Evolutionary conservation across 495 filamentous ascomycete species (phyloP).

Genomic region (Bacidia rubella): DNA sequence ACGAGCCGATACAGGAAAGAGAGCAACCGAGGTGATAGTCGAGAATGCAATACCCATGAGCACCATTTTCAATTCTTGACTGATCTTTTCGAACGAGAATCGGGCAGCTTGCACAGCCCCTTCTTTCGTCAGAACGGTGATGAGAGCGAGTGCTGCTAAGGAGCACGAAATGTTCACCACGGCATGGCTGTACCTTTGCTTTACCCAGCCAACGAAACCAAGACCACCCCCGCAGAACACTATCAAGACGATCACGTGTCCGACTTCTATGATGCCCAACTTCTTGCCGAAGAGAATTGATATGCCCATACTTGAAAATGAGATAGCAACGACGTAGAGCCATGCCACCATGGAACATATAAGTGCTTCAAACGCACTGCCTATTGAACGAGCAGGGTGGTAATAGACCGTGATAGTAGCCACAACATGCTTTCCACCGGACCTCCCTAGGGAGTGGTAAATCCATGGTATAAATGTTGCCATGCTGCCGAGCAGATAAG

Average conservation of each 20-base stretch:
- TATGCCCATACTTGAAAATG: conserved; percentile 74
- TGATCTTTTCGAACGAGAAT: conserved; percentile 69
- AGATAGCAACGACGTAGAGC: conserved; percentile 67
- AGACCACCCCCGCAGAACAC: conserved; percentile 83
- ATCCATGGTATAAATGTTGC: conserved; percentile 72
- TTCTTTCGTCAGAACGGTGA: conserved; percentile 87
- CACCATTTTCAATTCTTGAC: conserved; percentile 83
- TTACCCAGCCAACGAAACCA: conserved; percentile 85
- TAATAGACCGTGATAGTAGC: conserved; percentile 91
- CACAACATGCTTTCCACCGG: conserved; percentile 94
- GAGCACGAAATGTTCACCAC: conserved; percentile 86
- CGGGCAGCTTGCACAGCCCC: conserved; percentile 67
- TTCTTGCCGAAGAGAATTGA: conserved; percentile 60
- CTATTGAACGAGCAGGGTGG: conserved; percentile 80
- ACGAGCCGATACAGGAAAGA: conserved; percentile 74
- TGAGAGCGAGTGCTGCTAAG: conserved; percentile 77
- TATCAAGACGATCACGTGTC: conserved; percentile 68
- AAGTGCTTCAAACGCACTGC: conserved; percentile 82
- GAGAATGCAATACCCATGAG: conserved; percentile 68
- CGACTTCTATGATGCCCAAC: conserved; percentile 50
- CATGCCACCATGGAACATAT: conserved; percentile 74
- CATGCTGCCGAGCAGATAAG: conserved; percentile 78
- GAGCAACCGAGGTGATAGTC: conserved; percentile 59
- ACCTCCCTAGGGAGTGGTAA: conserved; percentile 58
- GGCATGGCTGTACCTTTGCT: conserved; percentile 74